Evolutionary conservation across 1,284 basidiomycete species (phyloP), one percentile per base, ranked within the genome.

Genomic region (Boletus mariae): DNA sequence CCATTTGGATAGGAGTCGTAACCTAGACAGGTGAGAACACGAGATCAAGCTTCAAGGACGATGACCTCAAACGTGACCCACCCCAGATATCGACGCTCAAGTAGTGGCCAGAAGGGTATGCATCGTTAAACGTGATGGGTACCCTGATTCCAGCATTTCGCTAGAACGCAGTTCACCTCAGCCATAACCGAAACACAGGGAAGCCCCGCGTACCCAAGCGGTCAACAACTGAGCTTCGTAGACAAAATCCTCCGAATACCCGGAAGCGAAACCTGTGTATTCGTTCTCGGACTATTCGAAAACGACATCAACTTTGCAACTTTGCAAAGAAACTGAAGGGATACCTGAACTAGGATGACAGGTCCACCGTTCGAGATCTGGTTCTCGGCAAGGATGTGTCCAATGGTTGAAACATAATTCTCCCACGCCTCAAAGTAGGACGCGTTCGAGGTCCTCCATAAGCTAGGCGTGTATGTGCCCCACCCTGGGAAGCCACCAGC

Each of bases 1-100:
- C 78, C 78, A 53, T 79, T 78, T 5, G 77, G 77, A 56, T 80
- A 80, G n/a, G 76, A 75, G 54, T 80, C 77, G 41, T 79, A 78
- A 41, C 71, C 70, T 64, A 45, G 20, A 49, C 11, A 37, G 38
- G 37, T 20, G 12, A 35, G 5, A 29, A 45, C 29, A 29, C 51
- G 17, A 54, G 53, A 28, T 35, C 25, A 13, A 11, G 31, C 12
- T 32, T 32, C 31, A 11, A 40, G 28, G 26, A 46, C 20, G 3
- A 41, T 13, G 15, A 32, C 23, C 10, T 46, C 28, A 32, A 42
- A 43, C 6, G 29, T 12, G 42, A 57, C 54, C 15, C 52, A 73
- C 78, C 78, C 62, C 75, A 80, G 20, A 80, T 68, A 56, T 79
- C 66, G 34, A 79, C 76, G 31, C 63, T 67, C 20, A 70, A 66